Evolutionary conservation across 139 green algal genomes (phyloP).

Genomic region (Chlamydomonas sphaeroides): DNA sequence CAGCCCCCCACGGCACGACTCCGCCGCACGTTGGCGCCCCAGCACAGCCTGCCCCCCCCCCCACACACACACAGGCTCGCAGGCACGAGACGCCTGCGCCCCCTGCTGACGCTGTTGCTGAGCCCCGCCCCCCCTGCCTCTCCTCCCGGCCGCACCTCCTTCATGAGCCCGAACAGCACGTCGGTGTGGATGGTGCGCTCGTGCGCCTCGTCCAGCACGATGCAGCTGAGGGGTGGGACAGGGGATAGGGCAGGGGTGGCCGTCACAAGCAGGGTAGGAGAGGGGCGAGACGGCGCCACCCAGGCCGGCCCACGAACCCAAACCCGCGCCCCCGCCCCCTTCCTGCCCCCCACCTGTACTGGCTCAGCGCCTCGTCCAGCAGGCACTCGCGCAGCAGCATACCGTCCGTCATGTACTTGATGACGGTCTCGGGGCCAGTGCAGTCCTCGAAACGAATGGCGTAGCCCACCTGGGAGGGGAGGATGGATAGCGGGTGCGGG

Average conservation of each 20-base stretch:
- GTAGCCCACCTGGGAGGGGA: slow-evolving; percentile 86
- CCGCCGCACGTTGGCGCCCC: too few species aligned
- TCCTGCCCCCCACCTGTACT: slow-evolving; percentile 42
- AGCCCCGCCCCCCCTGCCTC: too few species aligned
- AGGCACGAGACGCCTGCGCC: too few species aligned
- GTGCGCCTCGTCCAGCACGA: slow-evolving; percentile 98
- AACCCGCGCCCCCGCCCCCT: too few species aligned
- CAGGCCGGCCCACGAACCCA: too few species aligned
- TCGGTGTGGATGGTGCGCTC: slow-evolving; percentile 98
- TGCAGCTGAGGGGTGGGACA: slow-evolving; percentile 14
- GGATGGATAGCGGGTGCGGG: neutral
- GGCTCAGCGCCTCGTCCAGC: slow-evolving; percentile 83
- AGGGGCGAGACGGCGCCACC: too few species aligned
- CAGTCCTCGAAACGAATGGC: slow-evolving; percentile 97
- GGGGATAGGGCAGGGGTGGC: too few species aligned
- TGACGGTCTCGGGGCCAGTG: slow-evolving; percentile 88
- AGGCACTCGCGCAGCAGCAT: slow-evolving; percentile 97
- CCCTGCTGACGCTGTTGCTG: too few species aligned
- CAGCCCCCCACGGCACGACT: too few species aligned
- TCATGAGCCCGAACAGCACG: slow-evolving; percentile 98
- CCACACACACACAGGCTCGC: too few species aligned
- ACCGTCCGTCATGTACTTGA: slow-evolving; percentile 98
- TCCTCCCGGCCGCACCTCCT: slow-evolving; percentile 73
- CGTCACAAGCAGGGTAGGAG: too few species aligned
- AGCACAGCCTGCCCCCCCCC: too few species aligned